A percentile compares a stretch with the other conserved stretches of the same genome.
Conservation (phyloP, 768 basidiomycete species). For the Heimioporus sp. region DNA sequence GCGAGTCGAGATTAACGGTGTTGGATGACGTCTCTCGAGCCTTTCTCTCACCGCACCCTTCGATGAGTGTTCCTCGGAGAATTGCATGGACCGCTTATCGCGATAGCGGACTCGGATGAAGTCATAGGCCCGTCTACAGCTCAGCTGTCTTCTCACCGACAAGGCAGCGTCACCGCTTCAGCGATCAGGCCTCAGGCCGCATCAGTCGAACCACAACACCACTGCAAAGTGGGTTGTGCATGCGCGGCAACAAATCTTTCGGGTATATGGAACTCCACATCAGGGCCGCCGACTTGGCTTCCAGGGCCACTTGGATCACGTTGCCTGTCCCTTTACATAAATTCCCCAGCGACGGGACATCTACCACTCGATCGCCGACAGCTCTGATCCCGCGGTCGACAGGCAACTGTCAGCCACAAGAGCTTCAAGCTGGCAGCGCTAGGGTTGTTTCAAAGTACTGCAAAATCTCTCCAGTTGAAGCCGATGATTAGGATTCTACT, state of each 20-base stretch:
- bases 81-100: slow-evolving; percentile 10
- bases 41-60: not conserved
- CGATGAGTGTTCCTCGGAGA: slow-evolving; percentile 18
- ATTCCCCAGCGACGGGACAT: not conserved
- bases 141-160: slow-evolving; percentile 1
- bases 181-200: too few relatives aligned
- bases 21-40: not conserved
- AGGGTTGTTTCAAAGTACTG: not conserved
- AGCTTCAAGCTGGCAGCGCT: not conserved
- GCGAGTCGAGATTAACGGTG: not conserved
- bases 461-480: too few relatives aligned
- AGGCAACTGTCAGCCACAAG: not conserved
- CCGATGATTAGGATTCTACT: too few relatives aligned
- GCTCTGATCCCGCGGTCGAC: slow-evolving; percentile 1
- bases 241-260: too few relatives aligned
- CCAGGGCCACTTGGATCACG: not conserved
- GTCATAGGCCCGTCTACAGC: not conserved
- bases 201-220: not conserved
- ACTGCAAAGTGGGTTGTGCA: too few relatives aligned
- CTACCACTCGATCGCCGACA: not conserved
- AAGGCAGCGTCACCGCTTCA: too few relatives aligned
- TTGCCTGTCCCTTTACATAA: not conserved
- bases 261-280: too few relatives aligned
- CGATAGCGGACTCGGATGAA: slow-evolving; percentile 11
- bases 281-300: not conserved